Evolutionary conservation across 352 stramenopile genomes (phyloP), one percentile per base, ranked within the genome.

Genomic region (Plasmopara halstedii): DNA sequence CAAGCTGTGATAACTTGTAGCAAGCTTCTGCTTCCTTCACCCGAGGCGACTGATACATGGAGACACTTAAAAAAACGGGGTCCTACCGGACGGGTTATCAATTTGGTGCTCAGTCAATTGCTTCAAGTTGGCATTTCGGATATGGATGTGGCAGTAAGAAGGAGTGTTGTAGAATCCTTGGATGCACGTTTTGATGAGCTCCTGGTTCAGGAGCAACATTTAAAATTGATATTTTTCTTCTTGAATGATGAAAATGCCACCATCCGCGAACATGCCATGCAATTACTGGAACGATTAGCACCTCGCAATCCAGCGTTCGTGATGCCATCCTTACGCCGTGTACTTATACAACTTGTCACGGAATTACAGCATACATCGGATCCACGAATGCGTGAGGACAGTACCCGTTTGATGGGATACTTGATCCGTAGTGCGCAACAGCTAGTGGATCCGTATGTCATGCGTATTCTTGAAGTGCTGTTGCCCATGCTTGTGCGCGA

Each of bases 271-370:
- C 70, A 68, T 9, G 77, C 92, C 9, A 92, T 99, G 63, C 66
- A 88, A 39, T 64, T 99, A 13, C 63, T 99, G 8, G 95, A 97
- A 22, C 76, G 96, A 1, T 56, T 99, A 8, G 89, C 95, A 14
- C 65, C 76, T 14, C 65, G 88, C 3, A 99, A 99, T 65, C 96
- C 97, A 21, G 94, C 95, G 11, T 89, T 95, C 40, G 92, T 99
- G 21, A 87, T 98, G 42, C 95, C 96, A 7, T 85, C 87, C 5
- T 70, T 99, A 42, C 73, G 97, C 4, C 73, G 90, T 6, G 85
- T 98, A 42, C 70, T 99, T 0, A 81, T 97, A 15, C 85, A 97
- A 62, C 56, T 98, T 4, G 84, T 99, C 32, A 90, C 96, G 0
- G 93, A 98, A 59, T 58, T 99, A 5, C 76, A 94, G 29, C 97